Evolutionary conservation across 192 early-diverging fungal species (phyloP), one percentile per base, ranked within the genome.

Genomic region (Radiomyces spectabilis): DNA sequence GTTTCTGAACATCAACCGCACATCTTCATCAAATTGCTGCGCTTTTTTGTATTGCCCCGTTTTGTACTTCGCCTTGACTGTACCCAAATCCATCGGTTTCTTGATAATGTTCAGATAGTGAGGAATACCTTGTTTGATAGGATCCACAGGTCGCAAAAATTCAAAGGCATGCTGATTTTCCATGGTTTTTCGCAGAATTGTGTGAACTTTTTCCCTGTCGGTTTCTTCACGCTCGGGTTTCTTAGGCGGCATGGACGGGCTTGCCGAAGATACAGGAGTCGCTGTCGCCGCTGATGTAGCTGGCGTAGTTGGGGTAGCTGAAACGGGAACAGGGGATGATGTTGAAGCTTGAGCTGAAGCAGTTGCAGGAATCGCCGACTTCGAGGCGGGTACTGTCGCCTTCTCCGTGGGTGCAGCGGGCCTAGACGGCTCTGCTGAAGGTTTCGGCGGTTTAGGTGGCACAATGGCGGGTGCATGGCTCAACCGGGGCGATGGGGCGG

Each of bases 61-160:
- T 12, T 69, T 72, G 4, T 86, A 51, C 33, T 66, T 70, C 26
- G 43, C 32, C 24, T 70, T 71, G 24, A 87, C 68, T 0, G 81
- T 86, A 1, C 55, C 62, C 22, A 87, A 65, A 39, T 87, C 85
- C 82, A 87, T 87, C 1, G 85, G 85, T 5, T 71, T 48, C 46
- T 83, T 77, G 59, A 87, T 82, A 1, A 87, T 63, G 3, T 72
- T 65, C 27, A 74, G 68, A 67, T 87, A 87, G 4, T 74, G 72
- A 5, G 81, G 81, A 41, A 82, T 77, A n/a, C 80, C 80, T 32
- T 81, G 81, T 10, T 69, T 65, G 2, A 74, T 51, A 4, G 79
- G 71, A 32, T 83, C 81, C 1, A 86, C 84, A 0, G 84, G 84
- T 5, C 66, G 68, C 43, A 73, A 32, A 35, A 86, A 84, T 29